These are phyloP conservation scores for Apiospora rasikravindrae DNA, from an alignment of 2,329 filamentous ascomycete species.

Conservation along the genomic window DNA sequence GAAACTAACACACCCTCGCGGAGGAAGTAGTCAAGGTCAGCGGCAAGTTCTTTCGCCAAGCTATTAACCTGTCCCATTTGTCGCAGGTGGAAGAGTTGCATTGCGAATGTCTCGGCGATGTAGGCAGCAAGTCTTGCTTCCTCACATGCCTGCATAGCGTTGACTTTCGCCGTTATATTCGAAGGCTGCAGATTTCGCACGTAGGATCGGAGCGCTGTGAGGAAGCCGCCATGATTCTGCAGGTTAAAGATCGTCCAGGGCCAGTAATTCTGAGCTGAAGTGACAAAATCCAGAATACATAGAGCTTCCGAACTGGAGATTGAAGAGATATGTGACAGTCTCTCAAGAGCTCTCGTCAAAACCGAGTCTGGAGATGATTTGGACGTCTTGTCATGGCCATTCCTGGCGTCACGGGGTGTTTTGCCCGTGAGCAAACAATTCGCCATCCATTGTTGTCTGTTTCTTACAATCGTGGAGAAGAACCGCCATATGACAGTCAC, in stretches of 20 bases:
- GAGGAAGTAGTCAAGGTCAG: slow-evolving; percentile 79
- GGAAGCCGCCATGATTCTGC: slow-evolving; percentile 74
- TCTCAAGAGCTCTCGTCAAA: slow-evolving; percentile 74
- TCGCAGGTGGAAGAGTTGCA: slow-evolving; percentile 86
- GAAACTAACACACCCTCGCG: slow-evolving; percentile 79
- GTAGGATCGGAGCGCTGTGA: slow-evolving; percentile 74
- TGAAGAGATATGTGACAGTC: slow-evolving; percentile 68
- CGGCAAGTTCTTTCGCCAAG: slow-evolving; percentile 73
- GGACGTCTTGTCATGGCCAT: slow-evolving; percentile 57
- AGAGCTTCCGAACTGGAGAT: slow-evolving; percentile 70
- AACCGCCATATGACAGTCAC: slow-evolving; percentile 81
- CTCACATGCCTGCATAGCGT: slow-evolving; percentile 61
- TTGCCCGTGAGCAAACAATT: slow-evolving; percentile 90
- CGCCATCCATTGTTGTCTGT: slow-evolving; percentile 94
- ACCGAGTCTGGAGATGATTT: slow-evolving; percentile 65
- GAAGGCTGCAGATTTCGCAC: slow-evolving; percentile 63
- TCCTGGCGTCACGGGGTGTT: slow-evolving; percentile 78
- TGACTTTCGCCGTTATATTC: slow-evolving; percentile 56
- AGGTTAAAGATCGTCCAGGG: slow-evolving; percentile 88
- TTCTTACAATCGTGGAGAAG: slow-evolving; percentile 83
- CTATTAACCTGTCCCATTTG: slow-evolving; percentile 71
- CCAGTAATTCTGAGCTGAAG: slow-evolving; percentile 91
- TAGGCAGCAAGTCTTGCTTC: slow-evolving; percentile 78
- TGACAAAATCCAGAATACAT: slow-evolving; percentile 84
- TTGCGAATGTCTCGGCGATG: slow-evolving; percentile 85